Percentiles rank a stretch among this genome's conserved stretches.
phyloP scores from a whole-genome alignment of 768 basidiomycete species.

The Tricholoma sp. region DNA sequence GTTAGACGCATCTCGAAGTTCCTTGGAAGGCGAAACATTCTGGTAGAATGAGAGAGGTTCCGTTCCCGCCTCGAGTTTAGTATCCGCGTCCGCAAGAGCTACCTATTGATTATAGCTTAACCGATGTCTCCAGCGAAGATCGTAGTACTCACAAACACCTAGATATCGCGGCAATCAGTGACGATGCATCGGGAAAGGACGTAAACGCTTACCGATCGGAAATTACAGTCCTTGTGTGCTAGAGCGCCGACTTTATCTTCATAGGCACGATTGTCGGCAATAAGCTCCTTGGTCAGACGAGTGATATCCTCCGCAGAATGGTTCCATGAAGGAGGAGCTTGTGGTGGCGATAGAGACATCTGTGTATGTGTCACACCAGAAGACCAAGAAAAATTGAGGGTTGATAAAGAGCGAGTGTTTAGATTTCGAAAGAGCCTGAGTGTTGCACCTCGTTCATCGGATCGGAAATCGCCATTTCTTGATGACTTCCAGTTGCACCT shows the following conservation, averaged over 20 bases:
- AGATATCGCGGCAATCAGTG: slow-evolving; percentile 5
- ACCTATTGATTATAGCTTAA: slow-evolving; percentile 32
- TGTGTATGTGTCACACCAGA: slow-evolving; percentile 22
- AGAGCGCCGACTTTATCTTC: slow-evolving; percentile 60
- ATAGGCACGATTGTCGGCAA: slow-evolving; percentile 48
- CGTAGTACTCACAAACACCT: slow-evolving; percentile 67
- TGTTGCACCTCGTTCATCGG: slow-evolving; percentile 14
- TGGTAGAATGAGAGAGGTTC: slow-evolving; percentile 78
- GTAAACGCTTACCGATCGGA: slow-evolving; percentile 52
- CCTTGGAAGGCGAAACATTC: slow-evolving; percentile 71
- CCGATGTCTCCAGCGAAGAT: slow-evolving; percentile 3
- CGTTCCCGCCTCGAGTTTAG: slow-evolving; percentile 40
- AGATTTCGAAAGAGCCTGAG: too few relatives aligned
- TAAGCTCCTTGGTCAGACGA: slow-evolving; percentile 50
- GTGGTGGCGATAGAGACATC: slow-evolving; percentile 57
- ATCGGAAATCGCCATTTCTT: slow-evolving; percentile 38
- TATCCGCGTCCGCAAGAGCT: slow-evolving; percentile 57
- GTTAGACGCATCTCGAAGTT: slow-evolving; percentile 78
- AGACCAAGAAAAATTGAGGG: slow-evolving; percentile 21
- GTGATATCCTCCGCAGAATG: slow-evolving; percentile 60
- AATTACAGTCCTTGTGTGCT: slow-evolving; percentile 51
- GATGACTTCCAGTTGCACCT: slow-evolving; percentile 34
- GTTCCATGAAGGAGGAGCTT: slow-evolving; percentile 60
- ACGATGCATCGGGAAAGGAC: background rate
- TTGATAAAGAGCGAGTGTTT: slow-evolving; percentile 12